Evolutionary conservation across 2,329 filamentous ascomycete genomes (phyloP), one percentile per base, ranked within the genome.

Genomic region (Phaeophleospora eucalypticola): DNA sequence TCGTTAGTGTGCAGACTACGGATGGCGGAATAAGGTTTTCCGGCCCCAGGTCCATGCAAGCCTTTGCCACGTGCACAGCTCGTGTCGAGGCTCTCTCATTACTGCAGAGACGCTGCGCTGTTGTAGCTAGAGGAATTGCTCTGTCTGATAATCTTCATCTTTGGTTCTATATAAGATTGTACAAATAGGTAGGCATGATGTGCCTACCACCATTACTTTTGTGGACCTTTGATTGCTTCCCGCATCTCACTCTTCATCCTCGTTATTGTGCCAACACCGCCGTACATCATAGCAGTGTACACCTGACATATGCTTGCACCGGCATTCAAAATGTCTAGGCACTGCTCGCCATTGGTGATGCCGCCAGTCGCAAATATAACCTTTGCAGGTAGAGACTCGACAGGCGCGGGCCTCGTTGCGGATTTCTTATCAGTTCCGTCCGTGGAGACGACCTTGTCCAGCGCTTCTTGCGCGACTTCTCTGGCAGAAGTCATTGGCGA

Each of bases 301-400:
- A 65, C 55, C 53, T 66, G 63, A 43, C 43, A 95, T 4, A 65
- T 83, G 58, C 85, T 91, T 0, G 93, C 93, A 7, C 93, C 93
- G 0, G 90, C 89, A 57, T 94, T 87, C 40, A 97, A 75, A 4
- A 91, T 81, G 69, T 87, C 77, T 12, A 87, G 72, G 7, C 89
- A 94, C 70, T 97, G 85, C 53, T 85, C 78, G 3, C 93, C 93
- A 55, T 85, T 91, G 1, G 86, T 93, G 62, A 98, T 91, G 15
- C 93, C 93, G 1, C 93, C 93, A 0, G 89, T 93, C 0, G 91
- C 91, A 64, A 97, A 97, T 51, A 98, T 86, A 43, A 89, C 83
- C 70, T 95, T 95, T 39, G 72, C 53, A 16, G 19, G 52, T 38
- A 37, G 39, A 38, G 39, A 15, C 40, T 34, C 21, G 14, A 20